A percentile compares a stretch with the other conserved stretches of the same genome.
phyloP scores from a whole-genome alignment of 148 eudicot genomes.

The Rhododendron williamsianum region DNA sequence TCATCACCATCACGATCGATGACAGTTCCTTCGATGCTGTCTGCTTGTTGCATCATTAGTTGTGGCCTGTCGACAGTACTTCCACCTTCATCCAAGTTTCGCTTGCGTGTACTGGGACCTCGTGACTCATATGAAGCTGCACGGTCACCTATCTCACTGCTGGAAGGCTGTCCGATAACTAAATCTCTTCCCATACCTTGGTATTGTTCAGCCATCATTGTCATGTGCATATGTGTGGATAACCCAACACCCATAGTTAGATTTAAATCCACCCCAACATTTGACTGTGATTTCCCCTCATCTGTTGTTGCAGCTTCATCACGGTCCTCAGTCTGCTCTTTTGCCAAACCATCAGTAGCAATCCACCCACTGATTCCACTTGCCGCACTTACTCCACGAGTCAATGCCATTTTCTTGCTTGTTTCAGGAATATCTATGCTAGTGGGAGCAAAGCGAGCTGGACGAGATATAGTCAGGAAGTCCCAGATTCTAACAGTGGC shows the following conservation, averaged over 20 bases:
- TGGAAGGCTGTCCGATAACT: constrained; percentile 83
- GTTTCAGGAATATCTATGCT: constrained; percentile 68
- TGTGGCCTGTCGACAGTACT: constrained; percentile 88
- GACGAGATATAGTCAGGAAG: constrained; percentile 72
- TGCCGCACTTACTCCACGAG: constrained; percentile 94
- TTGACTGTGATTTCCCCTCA: constrained; percentile 66
- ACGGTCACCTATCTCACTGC: constrained; percentile 94
- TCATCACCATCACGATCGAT: constrained; percentile 98
- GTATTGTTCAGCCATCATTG: constrained; percentile 46
- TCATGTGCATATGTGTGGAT: constrained; percentile 42
- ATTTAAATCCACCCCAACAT: constrained; percentile 64
- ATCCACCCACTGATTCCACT: constrained; percentile 96
- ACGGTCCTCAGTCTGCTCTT: constrained; percentile 71
- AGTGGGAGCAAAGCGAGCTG: constrained; percentile 68
- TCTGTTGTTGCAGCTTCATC: constrained; percentile 88
- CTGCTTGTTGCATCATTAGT: constrained; percentile 63
- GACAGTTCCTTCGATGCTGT: constrained; percentile 91
- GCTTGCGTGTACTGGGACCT: constrained; percentile 88
- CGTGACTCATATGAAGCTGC: constrained; percentile 97
- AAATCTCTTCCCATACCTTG: constrained; percentile 73
- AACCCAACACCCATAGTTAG: constrained; percentile 82
- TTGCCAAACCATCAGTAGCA: constrained; percentile 63
- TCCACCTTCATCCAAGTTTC: constrained; percentile 93
- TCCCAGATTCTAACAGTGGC: constrained; percentile 96
- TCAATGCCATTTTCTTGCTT: constrained; percentile 72